phyloP scores from a whole-genome alignment of 2,329 filamentous ascomycete genomes.

The Cercospora canescens region DNA sequence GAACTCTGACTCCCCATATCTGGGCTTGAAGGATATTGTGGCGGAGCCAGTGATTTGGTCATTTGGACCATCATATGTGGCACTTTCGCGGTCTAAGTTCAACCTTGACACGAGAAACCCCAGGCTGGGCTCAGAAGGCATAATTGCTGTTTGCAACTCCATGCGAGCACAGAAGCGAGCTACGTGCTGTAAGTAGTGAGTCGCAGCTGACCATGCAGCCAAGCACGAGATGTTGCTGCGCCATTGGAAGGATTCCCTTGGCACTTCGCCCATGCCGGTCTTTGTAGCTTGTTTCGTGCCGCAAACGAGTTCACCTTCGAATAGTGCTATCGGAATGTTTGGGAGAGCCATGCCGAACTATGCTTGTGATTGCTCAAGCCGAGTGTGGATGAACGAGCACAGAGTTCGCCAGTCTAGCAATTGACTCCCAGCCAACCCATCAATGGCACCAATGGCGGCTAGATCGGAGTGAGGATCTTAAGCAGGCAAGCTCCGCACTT shows the following conservation, averaged over 20 bases:
- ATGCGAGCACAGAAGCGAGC: background rate
- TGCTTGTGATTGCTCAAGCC: too few relatives aligned
- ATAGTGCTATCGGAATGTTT: too few relatives aligned
- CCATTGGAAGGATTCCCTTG: background rate
- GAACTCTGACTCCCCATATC: background rate
- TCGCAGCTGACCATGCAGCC: background rate
- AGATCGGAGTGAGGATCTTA: too few relatives aligned
- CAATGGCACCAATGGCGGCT: too few relatives aligned
- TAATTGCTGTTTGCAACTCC: background rate
- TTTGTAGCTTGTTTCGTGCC: background rate
- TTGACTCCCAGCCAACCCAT: too few relatives aligned
- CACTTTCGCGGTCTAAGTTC: background rate
- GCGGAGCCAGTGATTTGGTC: background rate
- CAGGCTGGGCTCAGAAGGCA: background rate
- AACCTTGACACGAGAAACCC: background rate
- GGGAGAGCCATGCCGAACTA: too few relatives aligned
- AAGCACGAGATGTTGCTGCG: background rate
- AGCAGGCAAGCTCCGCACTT: too few relatives aligned
- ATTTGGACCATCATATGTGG: background rate
- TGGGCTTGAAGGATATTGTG: background rate
- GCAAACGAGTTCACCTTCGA: background rate
- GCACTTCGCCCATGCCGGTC: background rate
- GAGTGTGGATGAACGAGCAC: too few relatives aligned
- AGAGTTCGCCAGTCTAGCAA: too few relatives aligned
- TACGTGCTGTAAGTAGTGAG: background rate